Evolutionary conservation across 139 green algal species (phyloP).

Genomic region (Asterochloris erici): DNA sequence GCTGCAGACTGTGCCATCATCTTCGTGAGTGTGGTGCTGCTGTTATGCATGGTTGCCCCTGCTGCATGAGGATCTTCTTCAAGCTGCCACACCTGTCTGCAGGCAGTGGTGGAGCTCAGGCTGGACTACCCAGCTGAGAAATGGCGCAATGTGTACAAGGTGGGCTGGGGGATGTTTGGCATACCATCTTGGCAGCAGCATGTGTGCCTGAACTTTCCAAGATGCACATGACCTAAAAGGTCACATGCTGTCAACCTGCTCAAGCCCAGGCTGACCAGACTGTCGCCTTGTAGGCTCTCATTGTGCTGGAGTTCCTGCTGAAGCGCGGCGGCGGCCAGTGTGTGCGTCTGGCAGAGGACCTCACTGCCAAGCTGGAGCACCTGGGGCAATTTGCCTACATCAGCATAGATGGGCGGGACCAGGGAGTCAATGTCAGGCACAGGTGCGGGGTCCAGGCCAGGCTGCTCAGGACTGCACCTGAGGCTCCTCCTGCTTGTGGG

Average conservation of each 20-base stretch:
- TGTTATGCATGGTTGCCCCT: not conserved
- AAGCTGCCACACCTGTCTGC: not conserved
- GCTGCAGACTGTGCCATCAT: slow-evolving; percentile 55
- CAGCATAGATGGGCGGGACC: slow-evolving; percentile 56
- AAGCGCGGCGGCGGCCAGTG: slow-evolving; percentile 50
- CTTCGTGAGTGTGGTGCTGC: slow-evolving; percentile 36
- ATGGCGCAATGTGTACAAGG: slow-evolving; percentile 86
- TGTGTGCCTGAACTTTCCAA: not conserved
- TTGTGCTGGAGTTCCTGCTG: slow-evolving; percentile 85
- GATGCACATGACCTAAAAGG: too few species aligned
- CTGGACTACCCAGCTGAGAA: slow-evolving; percentile 60
- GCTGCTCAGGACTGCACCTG: not conserved
- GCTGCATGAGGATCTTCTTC: not conserved
- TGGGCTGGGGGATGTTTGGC: not conserved
- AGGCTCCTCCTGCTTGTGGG: not conserved
- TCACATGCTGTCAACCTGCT: not conserved
- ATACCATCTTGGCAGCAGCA: not conserved
- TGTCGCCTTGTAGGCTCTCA: slow-evolving; percentile 48
- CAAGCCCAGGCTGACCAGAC: not conserved
- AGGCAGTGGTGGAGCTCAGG: slow-evolving; percentile 64
- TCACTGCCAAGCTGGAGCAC: slow-evolving; percentile 49
- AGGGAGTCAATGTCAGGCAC: slow-evolving; percentile 85
- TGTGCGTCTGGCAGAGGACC: slow-evolving; percentile 28
- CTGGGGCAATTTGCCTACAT: slow-evolving; percentile 73
- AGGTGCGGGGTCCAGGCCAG: slow-evolving; percentile 32